Evolutionary conservation across 306 rosid species (phyloP), one percentile per base, ranked within the genome.

Genomic region (Corylus americana): DNA sequence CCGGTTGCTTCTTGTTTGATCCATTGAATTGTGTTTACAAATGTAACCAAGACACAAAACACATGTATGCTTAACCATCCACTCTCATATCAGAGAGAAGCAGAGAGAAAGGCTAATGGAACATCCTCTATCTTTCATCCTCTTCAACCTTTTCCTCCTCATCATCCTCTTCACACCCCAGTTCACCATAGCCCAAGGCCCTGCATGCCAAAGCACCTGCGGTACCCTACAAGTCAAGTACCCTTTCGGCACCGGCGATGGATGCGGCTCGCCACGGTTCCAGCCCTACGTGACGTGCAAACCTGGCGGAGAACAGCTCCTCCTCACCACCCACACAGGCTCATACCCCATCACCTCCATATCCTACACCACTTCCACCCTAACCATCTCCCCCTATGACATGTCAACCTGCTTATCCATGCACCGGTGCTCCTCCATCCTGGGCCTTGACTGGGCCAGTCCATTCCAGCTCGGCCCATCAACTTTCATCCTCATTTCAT

Each of bases 331-430:
- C 27, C 94, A 92, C 91, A 85, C 86, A 1, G 87, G 83, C 6
- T 66, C 84, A 1, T 88, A 92, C 85, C 97, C 91, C 0, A 81
- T 92, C 48, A 80, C 88, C 55, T 78, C 90, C 77, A 82, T 92
- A 58, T 87, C 90, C 66, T 90, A 92, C 88, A 10, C 82, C 63
- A 79, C 90, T 74, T 84, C 86, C 50, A 88, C 97, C 55, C 51
- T 90, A 49, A 85, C 83, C 49, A 79, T 92, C 54, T 29, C 85
- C 16, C 94, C 97, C 2, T 58, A 86, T 14, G 53, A 27, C 80
- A 85, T 92, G 97, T 92, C 92, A 76, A 87, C 90, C 0, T 92
- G 97, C 91, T 25, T 78, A 81, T 10, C 71, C 89, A 88, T 90
- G 91, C 89, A 82, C 22, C 59, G 75, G 59, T 78, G 79, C 71